phyloP scores from a whole-genome alignment of 169 alveolate genomes.

The Plasmodium ovale region DNA sequence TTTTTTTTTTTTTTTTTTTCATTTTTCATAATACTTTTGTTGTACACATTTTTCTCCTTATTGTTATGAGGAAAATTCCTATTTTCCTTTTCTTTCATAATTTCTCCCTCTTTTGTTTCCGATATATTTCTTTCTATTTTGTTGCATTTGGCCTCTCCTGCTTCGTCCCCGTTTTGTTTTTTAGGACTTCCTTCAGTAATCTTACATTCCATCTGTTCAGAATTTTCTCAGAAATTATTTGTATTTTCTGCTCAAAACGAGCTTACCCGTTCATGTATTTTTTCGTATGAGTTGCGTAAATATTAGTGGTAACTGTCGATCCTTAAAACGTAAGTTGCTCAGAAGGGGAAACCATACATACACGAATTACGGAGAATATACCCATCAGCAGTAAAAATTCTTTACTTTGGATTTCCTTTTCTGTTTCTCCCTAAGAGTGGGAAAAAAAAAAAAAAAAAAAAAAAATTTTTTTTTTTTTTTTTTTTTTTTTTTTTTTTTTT shows the following conservation, averaged over 20 bases:
- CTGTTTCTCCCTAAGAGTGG: neutral
- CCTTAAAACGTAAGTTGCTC: no score
- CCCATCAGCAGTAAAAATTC: no score
- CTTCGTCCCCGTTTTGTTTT: neutral
- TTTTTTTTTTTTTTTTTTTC: neutral
- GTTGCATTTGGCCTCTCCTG: neutral
- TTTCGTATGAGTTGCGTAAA: no score
- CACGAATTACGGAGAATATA: no score
- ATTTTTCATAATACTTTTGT: neutral
- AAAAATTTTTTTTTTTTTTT: neutral
- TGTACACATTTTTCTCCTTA: neutral
- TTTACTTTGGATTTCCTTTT: neutral
- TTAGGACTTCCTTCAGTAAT: neutral
- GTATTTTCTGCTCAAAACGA: neutral
- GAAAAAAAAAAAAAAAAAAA: no score
- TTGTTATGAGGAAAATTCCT: neutral
- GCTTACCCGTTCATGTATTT: no score
- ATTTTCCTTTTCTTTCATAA: neutral
- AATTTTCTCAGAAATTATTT: neutral
- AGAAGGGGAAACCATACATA: no score
- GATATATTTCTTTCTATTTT: neutral
- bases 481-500: constrained; percentile 12
- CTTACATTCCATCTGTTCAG: neutral
- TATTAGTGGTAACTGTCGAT: no score
- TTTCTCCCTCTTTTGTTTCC: neutral